Percentiles rank a stretch among this genome's conserved stretches.
phyloP scores from a whole-genome alignment of 306 rosid species.

The Senna siamea region DNA sequence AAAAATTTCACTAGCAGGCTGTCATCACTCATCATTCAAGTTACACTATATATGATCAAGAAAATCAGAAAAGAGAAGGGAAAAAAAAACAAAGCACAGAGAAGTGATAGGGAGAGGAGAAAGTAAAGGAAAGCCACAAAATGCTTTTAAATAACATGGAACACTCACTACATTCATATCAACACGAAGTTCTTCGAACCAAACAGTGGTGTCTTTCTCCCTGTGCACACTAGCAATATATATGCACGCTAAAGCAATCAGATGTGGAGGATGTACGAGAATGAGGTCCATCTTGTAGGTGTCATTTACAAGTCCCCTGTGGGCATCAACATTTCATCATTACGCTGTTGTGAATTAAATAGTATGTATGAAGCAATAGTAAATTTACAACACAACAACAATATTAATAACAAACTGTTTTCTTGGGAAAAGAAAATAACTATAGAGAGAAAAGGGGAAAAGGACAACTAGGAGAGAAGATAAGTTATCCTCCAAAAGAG shows the following conservation, averaged over 20 bases:
- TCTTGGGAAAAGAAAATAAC: neutral
- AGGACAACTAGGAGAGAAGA: neutral
- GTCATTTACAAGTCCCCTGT: constrained; percentile 91
- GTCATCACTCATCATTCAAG: neutral
- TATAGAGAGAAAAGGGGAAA: neutral
- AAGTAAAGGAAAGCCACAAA: neutral
- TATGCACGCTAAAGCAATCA: constrained; percentile 92
- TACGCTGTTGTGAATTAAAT: neutral
- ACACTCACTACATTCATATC: constrained; percentile 92
- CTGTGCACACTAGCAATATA: constrained; percentile 80
- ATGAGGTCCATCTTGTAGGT: constrained; percentile 96
- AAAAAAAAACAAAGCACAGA: neutral
- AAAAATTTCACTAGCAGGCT: constrained; percentile 21
- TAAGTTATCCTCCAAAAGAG: neutral
- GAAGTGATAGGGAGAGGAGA: neutral
- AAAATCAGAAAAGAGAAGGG: neutral
- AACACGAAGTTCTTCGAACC: constrained; percentile 95
- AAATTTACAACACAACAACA: too few species aligned
- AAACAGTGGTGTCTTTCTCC: constrained; percentile 85
- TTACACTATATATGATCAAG: constrained; percentile 21
- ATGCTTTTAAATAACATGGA: constrained; percentile 29
- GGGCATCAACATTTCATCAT: constrained; percentile 27
- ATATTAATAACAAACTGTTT: neutral
- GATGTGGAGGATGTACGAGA: constrained; percentile 93
- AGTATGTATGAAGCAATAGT: neutral